A percentile compares a stretch with the other conserved stretches of the same genome.
Conservation (phyloP, 345 rosid genomes). For the Citrus trifoliata region DNA sequence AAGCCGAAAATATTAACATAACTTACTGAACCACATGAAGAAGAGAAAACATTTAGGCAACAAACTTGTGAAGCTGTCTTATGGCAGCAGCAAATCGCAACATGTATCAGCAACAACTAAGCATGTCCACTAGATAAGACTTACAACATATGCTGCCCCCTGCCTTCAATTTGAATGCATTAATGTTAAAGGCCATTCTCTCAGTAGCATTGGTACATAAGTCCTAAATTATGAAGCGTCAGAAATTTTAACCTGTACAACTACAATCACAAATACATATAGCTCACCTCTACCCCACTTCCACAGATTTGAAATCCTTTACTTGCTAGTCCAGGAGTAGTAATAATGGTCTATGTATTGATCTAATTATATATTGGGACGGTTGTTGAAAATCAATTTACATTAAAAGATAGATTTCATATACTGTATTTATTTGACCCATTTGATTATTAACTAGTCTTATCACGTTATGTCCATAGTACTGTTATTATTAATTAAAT, state of each 20-base stretch:
- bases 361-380: not conserved
- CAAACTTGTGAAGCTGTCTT: not conserved
- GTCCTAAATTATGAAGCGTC: not conserved
- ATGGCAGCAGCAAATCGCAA: not conserved
- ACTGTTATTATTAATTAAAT: not conserved
- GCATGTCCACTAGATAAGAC: not conserved
- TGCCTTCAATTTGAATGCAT: not conserved
- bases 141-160: not conserved
- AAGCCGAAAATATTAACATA: not conserved
- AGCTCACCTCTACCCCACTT: not conserved
- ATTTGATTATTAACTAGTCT: not conserved
- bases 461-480: not conserved
- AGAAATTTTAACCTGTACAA: not conserved
- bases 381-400: too few relatives aligned
- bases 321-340: not conserved
- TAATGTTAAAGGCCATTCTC: not conserved
- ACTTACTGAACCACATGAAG: not conserved
- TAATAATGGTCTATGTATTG: not conserved
- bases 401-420: not conserved
- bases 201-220: not conserved
- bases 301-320: not conserved
- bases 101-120: slow-evolving; percentile 6
- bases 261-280: not conserved
- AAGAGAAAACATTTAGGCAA: not conserved
- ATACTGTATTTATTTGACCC: not conserved